Percentiles rank a stretch among this genome's conserved stretches.
These are phyloP conservation scores for Neurospora sp. DNA, from an alignment of 495 filamentous ascomycete genomes.

Conservation along the genomic window DNA sequence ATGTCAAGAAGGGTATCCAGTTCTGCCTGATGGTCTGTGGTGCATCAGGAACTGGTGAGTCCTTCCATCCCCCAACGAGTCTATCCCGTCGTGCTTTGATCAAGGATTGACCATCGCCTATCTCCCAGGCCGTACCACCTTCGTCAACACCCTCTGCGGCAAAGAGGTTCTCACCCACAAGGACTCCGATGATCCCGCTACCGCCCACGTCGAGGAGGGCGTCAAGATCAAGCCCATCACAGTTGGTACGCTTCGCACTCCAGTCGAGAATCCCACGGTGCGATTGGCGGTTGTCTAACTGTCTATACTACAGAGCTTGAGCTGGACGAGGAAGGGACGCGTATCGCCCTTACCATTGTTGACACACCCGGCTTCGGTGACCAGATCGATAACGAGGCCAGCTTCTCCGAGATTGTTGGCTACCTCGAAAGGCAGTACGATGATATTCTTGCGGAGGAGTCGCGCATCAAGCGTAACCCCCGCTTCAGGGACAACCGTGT, in stretches of 20 bases:
- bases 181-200: conserved; percentile 78
- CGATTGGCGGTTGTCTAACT: conserved; percentile 10
- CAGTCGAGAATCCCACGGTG: not conserved
- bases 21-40: conserved; percentile 99
- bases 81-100: not conserved
- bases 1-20: conserved; percentile 99
- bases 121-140: conserved; percentile 79
- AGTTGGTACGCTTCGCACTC: conserved; percentile 58
- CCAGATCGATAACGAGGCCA: conserved; percentile 98
- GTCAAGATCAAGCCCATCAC: conserved; percentile 98
- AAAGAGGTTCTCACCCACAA: conserved; percentile 81
- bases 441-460: conserved; percentile 97
- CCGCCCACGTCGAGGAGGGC: conserved; percentile 89
- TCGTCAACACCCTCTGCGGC: conserved; percentile 97
- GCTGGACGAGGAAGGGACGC: conserved; percentile 94
- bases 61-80: not conserved
- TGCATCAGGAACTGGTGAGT: conserved; percentile 91
- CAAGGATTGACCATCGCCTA: conserved; percentile 14
- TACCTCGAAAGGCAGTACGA: conserved; percentile 99
- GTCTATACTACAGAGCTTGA: conserved; percentile 60
- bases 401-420: conserved; percentile 93
- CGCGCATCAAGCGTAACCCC: conserved; percentile 99
- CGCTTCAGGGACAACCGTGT: conserved; percentile 98
- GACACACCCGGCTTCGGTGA: conserved; percentile 98
- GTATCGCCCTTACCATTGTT: conserved; percentile 94